Evolutionary conservation across 345 rosid species (phyloP), one percentile per base, ranked within the genome.

Genomic region (Syzygium grande): DNA sequence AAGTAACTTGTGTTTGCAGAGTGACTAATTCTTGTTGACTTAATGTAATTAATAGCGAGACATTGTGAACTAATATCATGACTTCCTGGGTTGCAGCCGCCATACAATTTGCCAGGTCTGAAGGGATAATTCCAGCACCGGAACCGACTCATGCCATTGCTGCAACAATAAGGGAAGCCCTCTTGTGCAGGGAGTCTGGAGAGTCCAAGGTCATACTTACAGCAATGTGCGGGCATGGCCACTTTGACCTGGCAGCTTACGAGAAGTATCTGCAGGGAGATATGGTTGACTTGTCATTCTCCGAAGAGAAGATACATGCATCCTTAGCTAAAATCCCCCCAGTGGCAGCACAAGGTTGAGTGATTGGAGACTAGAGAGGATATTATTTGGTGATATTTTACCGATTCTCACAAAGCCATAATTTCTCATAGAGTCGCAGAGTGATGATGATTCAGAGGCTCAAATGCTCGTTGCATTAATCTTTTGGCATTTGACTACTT

Each of bases 191-290:
- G 88, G 96, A 95, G 92, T 92, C 94, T 0, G 97, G 99, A 86
- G 98, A 96, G 91, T 91, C 92, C 17, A 96, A 95, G 92, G 99
- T 96, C 51, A 97, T 97, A 92, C 94, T 97, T 15, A 96, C 88
- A 91, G 98, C 98, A 21, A 94, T 95, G 98, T 96, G 99, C 90
- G 99, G 99, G 49, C 99, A 97, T 85, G 99, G 99, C 87, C 99
- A 97, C 88, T 97, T 97, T 53, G 99, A 97, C 89, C 93, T 97
- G 85, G 21, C 96, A 7, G 89, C 99, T 16, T 97, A 97, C 85
- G 99, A 96, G 79, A 97, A 93, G 86, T 97, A 93, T 84, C 90
- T 97, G 92, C 92, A 88, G 89, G 99, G 99, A 51, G 90, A 93
- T 5, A 80, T 97, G 95, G 90, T 95, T 53, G 99, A 96, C 89